Percentiles rank a stretch among this genome's conserved stretches.
phyloP scores from a whole-genome alignment of 768 basidiomycete genomes.

The Chalciporus sphaerocephalus region DNA sequence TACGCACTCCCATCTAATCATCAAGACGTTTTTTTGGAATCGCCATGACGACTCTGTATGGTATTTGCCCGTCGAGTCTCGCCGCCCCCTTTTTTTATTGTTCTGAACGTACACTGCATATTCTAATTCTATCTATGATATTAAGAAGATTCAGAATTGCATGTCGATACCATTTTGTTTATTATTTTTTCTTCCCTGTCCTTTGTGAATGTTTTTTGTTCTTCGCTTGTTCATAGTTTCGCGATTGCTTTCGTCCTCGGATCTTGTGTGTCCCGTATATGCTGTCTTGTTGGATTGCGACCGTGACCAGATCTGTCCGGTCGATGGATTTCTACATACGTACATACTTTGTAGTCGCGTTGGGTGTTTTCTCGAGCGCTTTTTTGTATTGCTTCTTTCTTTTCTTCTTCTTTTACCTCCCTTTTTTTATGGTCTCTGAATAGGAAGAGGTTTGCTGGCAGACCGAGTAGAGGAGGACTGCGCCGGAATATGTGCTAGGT shows the following conservation, averaged over 20 bases:
- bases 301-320: too few species aligned
- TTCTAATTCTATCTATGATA: not conserved
- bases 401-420: too few species aligned
- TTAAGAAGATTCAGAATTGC: constrained; percentile 6
- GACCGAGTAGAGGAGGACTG: not conserved
- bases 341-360: too few species aligned
- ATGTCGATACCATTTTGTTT: constrained; percentile 17
- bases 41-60: not conserved
- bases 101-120: not conserved
- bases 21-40: not conserved
- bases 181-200: too few species aligned
- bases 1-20: not conserved
- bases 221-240: not conserved
- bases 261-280: not conserved
- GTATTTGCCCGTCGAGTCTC: not conserved
- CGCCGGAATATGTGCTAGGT: too few species aligned
- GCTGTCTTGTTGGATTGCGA: too few species aligned
- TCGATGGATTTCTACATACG: too few species aligned
- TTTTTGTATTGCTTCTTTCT: too few species aligned
- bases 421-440: too few species aligned
- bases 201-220: not conserved
- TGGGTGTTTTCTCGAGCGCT: too few species aligned
- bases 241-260: not conserved
- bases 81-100: not conserved
- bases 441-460: constrained; percentile 11